Evolutionary conservation across 2,329 filamentous ascomycete species (phyloP).

Genomic region (Lanzia echinophila): DNA sequence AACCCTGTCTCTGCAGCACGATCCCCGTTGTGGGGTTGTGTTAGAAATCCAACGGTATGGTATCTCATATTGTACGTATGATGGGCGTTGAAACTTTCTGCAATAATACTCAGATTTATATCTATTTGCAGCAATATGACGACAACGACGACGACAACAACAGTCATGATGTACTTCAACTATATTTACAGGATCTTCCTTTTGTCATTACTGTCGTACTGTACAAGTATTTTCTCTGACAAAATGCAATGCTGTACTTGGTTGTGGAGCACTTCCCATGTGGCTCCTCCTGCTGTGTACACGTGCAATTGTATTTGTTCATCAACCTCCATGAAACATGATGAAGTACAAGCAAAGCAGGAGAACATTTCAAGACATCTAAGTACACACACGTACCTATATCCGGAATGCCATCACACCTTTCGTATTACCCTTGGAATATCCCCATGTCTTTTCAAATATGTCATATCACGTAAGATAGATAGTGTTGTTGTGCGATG

Average conservation of each 20-base stretch:
- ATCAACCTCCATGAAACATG: background rate
- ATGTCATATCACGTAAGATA: constrained; percentile 3
- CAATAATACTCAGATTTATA: constrained; percentile 1
- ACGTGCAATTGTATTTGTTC: constrained; percentile 2
- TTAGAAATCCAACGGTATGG: constrained; percentile 6
- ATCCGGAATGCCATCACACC: background rate
- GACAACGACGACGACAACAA: constrained; percentile 1
- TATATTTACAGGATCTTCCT: background rate
- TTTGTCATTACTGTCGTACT: background rate
- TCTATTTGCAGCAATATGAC: constrained; percentile 4
- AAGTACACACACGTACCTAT: background rate
- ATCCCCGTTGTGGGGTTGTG: constrained; percentile 15
- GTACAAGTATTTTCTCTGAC: background rate
- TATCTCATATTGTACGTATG: constrained; percentile 2
- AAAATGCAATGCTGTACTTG: background rate
- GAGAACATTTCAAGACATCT: background rate
- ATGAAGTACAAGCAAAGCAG: background rate
- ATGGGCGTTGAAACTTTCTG: constrained; percentile 7
- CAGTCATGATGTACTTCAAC: constrained; percentile 1
- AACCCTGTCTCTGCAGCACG: constrained; percentile 23
- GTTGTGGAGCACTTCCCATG: constrained; percentile 2
- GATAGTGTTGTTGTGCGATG: too few relatives aligned
- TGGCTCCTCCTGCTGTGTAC: constrained; percentile 2
- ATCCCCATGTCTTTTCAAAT: background rate
- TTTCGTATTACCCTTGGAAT: background rate